Base-by-base conservation (phyloP, 805 yeast genomes). In the Candida nonsorbophila region DNA sequence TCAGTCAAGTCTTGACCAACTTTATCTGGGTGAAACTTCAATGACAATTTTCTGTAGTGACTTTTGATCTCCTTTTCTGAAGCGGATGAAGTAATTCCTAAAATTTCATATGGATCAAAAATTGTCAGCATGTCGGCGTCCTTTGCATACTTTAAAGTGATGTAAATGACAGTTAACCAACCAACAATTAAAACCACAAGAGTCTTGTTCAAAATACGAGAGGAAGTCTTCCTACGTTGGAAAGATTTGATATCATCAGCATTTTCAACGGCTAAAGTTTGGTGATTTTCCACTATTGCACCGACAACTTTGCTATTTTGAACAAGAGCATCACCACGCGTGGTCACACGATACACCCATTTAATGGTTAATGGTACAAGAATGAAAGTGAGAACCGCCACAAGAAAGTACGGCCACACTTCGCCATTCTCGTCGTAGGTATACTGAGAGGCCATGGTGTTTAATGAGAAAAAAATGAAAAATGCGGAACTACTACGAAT, bases 11-110 rank as follows among this genome's bases (percentile, higher is more conserved):
- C 77, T 38, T 77, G 73, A 22, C 80, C 70, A 36, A 88, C 63
- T 58, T 92, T 92, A 60, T 92, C 99, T 3, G 99, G 99, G 54
- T 92, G 99, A 58, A 71, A 83, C 48, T 79, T 82, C 45, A 90
- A 62, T 3, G 97, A 84, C 29, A 92, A 69, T 59, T 85, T 85
- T 59, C 95, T 77, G 61, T 84, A 92, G 15, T 79, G 79, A 27
- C 84, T 67, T 54, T 84, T 86, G 57, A 92, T 74, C 32, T 81
- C 87, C 47, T 74, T 77, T 28, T 84, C 95, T 7, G 63, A 43
- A 7, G 97, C 77, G 20, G 79, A 65, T 24, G 70, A 67, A 14
- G 82, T 67, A 20, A 90, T 67, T 20, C 82, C 94, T 44, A 92
- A 69, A 35, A 92, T 74, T 35, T 80, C 84, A 67, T 88, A 90